phyloP scores from a whole-genome alignment of 768 basidiomycete genomes.

The Leccinum barrowsii region DNA sequence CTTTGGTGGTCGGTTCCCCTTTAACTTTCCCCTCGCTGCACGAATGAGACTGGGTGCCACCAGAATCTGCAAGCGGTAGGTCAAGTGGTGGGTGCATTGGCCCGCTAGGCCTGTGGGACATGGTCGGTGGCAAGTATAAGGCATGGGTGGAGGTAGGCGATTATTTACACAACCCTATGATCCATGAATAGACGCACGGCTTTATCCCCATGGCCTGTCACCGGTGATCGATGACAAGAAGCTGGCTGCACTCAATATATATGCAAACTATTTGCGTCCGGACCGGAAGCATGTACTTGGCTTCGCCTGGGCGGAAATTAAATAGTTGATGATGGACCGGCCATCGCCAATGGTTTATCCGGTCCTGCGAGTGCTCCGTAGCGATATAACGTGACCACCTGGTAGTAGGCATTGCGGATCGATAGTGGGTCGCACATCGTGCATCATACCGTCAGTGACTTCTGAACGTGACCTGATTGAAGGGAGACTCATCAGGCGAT shows the following conservation, averaged over 20 bases:
- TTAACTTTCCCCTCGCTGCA: background rate
- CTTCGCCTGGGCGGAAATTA: background rate
- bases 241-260: background rate
- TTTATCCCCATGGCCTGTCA: background rate
- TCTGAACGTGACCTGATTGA: background rate
- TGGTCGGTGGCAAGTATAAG: background rate
- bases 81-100: background rate
- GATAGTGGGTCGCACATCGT: background rate
- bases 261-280: background rate
- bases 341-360: background rate
- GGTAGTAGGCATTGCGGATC: background rate
- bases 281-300: background rate
- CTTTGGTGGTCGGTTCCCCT: conserved; percentile 5
- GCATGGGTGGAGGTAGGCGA: background rate
- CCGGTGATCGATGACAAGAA: background rate
- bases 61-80: background rate
- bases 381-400: background rate
- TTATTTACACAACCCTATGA: conserved; percentile 3
- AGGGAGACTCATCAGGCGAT: background rate
- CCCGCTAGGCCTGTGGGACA: conserved; percentile 11
- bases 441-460: background rate
- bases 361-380: background rate
- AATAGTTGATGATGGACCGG: background rate
- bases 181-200: conserved; percentile 4
- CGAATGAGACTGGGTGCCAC: background rate